Conservation (phyloP, 495 filamentous ascomycete species). For the Talaromyces trachyspermus region DNA sequence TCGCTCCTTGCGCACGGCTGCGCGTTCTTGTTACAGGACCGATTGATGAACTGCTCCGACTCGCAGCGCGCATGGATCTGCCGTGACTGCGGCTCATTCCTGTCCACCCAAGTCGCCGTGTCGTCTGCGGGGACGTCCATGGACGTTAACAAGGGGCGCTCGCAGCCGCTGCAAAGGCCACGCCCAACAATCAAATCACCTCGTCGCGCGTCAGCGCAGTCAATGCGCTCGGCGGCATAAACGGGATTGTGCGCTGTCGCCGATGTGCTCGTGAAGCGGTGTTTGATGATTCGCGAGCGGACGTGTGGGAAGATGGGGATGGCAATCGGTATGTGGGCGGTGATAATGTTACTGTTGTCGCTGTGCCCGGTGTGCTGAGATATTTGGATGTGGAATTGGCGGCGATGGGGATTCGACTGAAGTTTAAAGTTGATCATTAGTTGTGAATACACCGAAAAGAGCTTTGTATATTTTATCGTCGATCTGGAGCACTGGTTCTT, state of each 20-base stretch:
- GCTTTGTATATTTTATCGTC: neutral
- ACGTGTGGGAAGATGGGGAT: constrained; percentile 87
- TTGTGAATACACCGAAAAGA: neutral
- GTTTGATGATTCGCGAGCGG: constrained; percentile 53
- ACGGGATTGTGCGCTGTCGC: constrained; percentile 73
- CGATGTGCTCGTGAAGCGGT: constrained; percentile 67
- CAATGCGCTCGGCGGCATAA: constrained; percentile 34
- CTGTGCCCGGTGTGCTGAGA: constrained; percentile 83
- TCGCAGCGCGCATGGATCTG: constrained; percentile 84
- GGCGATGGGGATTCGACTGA: constrained; percentile 86
- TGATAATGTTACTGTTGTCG: constrained; percentile 81
- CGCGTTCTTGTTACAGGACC: constrained; percentile 90
- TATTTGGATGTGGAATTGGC: constrained; percentile 93
- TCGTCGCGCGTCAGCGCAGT: constrained; percentile 10
- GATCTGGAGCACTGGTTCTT: neutral
- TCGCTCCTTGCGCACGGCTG: constrained; percentile 89
- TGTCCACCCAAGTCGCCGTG: constrained; percentile 71
- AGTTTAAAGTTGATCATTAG: constrained; percentile 65
- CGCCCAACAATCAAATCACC: constrained; percentile 20
- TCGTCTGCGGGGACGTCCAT: too few species aligned
- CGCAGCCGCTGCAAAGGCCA: constrained; percentile 27
- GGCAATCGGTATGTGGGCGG: constrained; percentile 78
- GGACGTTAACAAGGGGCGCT: constrained; percentile 24
- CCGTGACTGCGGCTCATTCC: constrained; percentile 76
- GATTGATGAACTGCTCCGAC: constrained; percentile 93